Percentiles rank a stretch among this genome's conserved stretches.
These are phyloP conservation scores for Adansonia gregorii DNA, from an alignment of 441 rosid genomes.

Conservation along the genomic window DNA sequence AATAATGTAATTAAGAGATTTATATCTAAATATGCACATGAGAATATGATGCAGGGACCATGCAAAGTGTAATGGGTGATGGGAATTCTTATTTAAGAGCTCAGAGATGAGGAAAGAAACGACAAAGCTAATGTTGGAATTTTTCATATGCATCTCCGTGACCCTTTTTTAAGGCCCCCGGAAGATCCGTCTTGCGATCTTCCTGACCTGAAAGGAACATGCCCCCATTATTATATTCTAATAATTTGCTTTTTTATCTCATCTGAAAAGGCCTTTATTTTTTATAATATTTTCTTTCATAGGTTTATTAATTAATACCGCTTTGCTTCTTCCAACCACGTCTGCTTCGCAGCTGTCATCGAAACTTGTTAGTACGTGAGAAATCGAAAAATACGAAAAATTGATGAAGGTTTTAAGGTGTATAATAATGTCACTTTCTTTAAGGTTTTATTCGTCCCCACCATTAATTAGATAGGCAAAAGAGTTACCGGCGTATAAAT, in stretches of 20 bases:
- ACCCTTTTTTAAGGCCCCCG: constrained; percentile 36
- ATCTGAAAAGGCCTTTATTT: constrained; percentile 34
- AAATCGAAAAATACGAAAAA: too few relatives aligned
- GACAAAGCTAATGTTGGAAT: constrained; percentile 45
- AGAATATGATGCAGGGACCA: constrained; percentile 30
- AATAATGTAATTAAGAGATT: neutral
- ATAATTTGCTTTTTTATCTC: constrained; percentile 34
- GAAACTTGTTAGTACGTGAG: too few relatives aligned
- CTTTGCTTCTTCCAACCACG: constrained; percentile 45
- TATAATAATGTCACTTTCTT: too few relatives aligned
- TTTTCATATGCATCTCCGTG: constrained; percentile 35
- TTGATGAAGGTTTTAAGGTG: too few relatives aligned
- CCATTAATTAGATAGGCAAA: too few relatives aligned
- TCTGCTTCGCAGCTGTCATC: constrained; percentile 61
- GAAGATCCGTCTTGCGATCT: constrained; percentile 53
- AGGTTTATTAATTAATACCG: constrained; percentile 14
- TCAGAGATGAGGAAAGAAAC: constrained; percentile 35
- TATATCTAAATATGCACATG: constrained; percentile 18
- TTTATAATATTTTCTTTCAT: neutral
- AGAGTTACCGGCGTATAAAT: too few relatives aligned
- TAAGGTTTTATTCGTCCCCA: too few relatives aligned
- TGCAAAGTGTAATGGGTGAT: constrained; percentile 35
- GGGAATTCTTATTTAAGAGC: constrained; percentile 34
- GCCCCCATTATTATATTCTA: constrained; percentile 35
- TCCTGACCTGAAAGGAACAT: constrained; percentile 54